phyloP scores from a whole-genome alignment of 371 early-diverging fungal species.

The Haplosporangium sp. region DNA sequence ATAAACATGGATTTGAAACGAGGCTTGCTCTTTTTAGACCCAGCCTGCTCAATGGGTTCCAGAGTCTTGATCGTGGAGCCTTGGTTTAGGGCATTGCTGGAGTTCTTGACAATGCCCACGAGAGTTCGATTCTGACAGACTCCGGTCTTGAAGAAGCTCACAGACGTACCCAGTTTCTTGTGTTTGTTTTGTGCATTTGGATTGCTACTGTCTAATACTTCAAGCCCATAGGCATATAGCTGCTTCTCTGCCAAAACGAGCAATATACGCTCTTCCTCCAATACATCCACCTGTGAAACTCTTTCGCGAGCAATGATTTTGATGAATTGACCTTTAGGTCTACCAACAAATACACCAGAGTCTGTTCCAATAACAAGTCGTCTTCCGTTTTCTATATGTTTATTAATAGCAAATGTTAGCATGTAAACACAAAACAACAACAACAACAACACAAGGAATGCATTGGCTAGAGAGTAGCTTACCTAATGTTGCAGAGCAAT shows the following conservation, averaged over 20 bases:
- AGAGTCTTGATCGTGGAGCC: constrained; percentile 80
- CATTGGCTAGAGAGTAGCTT: constrained; percentile 22
- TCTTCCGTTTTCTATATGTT: constrained; percentile 64
- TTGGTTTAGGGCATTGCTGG: constrained; percentile 65
- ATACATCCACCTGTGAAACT: constrained; percentile 88
- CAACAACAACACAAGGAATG: neutral
- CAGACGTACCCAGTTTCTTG: constrained; percentile 80
- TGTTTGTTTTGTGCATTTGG: constrained; percentile 59
- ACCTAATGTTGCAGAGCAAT: constrained; percentile 79
- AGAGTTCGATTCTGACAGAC: constrained; percentile 76
- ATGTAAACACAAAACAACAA: neutral
- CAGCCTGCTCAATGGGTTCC: constrained; percentile 73
- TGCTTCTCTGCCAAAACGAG: constrained; percentile 87
- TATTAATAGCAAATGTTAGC: neutral
- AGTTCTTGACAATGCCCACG: constrained; percentile 79
- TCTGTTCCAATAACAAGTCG: constrained; percentile 89
- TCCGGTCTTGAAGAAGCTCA: constrained; percentile 89
- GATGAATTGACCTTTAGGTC: constrained; percentile 55
- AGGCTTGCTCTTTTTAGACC: constrained; percentile 66
- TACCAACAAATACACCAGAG: constrained; percentile 79
- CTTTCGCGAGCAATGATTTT: constrained; percentile 81
- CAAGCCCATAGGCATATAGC: constrained; percentile 81
- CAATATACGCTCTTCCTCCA: constrained; percentile 79
- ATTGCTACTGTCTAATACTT: constrained; percentile 67
- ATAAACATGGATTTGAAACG: constrained; percentile 60